Base-by-base conservation (phyloP, 129 eudicot species). In the Dittrichia graveolens region DNA sequence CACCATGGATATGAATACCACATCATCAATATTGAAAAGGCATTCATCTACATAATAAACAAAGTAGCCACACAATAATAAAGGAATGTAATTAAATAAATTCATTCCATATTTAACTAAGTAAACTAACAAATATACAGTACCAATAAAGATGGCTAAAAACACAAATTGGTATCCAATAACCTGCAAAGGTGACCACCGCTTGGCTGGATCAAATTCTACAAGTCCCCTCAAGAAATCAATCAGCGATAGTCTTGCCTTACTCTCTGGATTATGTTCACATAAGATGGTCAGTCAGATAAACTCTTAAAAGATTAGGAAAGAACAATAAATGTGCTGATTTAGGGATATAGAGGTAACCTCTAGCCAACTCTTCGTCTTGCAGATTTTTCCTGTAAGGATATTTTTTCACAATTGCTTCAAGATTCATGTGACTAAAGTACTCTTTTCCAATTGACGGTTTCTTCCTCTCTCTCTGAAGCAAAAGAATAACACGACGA, bases 121-220 rank as follows among this genome's bases (percentile, higher is more conserved):
- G n/a, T n/a, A n/a, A 24, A 24, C 2, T 24, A 24, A 2, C 31
- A 24, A 0, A 24, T 24, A 24, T 24, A 24, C 31, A 24, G 31
- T 24, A 24, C 31, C 31, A 24, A 24, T 24, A 24, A 0, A 24
- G 31, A 24, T 24, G 31, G 31, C 31, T 24, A 18, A 11, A 49
- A 37, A 55, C 13, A 44, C 2, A 11, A 38, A 66, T 35, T 8
- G 47, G 47, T 35, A 48, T 48, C 50, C 24, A 82, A 69, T 57
- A 49, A 95, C 99, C 99, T 95, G 99, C 80, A 82, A 81, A 47
- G 99, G 99, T 5, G 99, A 90, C 99, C 99, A 95, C 72, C 99
- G 84, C 70, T 88, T 95, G 52, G 87, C 91, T 63, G 99, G 99
- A 88, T 95, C 97, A 77, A 95, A 91, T 75, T 91, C 97, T 66